These are phyloP conservation scores for Zizania palustris DNA, from an alignment of 202 grass and related monocot genomes.

Conservation along the genomic window DNA sequence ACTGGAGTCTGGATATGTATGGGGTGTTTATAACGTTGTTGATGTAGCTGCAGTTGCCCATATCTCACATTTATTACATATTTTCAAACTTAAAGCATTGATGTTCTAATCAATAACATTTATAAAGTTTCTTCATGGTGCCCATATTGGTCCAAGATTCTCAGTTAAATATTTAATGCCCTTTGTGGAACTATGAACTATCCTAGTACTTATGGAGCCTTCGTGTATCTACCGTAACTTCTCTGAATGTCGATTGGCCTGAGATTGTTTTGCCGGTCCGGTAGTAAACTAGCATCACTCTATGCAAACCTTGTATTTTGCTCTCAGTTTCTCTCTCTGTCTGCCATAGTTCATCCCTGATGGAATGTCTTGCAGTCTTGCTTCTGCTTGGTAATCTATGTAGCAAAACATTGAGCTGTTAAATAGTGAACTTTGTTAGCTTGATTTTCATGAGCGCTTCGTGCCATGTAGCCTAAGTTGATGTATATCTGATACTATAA, in stretches of 20 bases:
- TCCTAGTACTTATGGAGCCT: conserved; percentile 24
- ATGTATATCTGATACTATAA: background rate
- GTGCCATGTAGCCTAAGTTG: conserved; percentile 4
- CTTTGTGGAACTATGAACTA: background rate
- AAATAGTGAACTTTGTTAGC: background rate
- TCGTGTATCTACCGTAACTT: conserved; percentile 28
- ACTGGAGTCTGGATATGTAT: conserved; percentile 20
- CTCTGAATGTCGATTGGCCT: conserved; percentile 4
- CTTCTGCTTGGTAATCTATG: background rate
- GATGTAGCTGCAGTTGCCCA: conserved; percentile 16
- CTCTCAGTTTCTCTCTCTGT: background rate
- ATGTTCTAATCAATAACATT: background rate
- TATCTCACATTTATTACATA: conserved; percentile 35
- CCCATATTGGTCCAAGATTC: conserved; percentile 4
- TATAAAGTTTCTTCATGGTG: background rate
- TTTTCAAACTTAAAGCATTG: conserved; percentile 16
- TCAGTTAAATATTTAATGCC: background rate
- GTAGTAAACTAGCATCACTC: background rate
- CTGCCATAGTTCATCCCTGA: background rate
- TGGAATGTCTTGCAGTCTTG: background rate
- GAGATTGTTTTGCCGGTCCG: background rate
- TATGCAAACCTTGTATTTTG: conserved; percentile 19
- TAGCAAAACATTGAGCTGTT: background rate
- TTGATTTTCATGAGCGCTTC: background rate
- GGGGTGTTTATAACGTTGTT: background rate